Percentiles rank a stretch among this genome's conserved stretches.
These are phyloP conservation scores for Kluyveromyces dobzhanskii DNA, from an alignment of 805 yeast species.

Conservation along the genomic window DNA sequence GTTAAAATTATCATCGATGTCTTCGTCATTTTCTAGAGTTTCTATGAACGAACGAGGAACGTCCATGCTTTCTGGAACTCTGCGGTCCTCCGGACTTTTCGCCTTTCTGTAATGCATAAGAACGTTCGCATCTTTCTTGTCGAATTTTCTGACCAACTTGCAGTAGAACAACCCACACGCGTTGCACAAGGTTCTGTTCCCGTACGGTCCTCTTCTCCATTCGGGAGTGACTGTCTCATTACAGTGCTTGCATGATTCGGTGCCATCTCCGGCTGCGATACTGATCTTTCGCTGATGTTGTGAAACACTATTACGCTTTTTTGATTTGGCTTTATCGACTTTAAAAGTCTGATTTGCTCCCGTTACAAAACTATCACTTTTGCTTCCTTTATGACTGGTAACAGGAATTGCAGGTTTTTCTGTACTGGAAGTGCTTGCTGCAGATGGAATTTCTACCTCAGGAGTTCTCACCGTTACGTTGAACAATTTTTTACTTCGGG, in stretches of 20 bases:
- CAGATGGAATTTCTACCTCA: neutral
- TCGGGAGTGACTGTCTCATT: slow-evolving; percentile 74
- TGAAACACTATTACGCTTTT: slow-evolving; percentile 1
- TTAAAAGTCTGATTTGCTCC: neutral
- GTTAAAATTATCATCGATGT: slow-evolving; percentile 8
- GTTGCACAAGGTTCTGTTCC: slow-evolving; percentile 75
- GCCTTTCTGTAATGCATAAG: slow-evolving; percentile 22
- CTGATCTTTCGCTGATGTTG: slow-evolving; percentile 2
- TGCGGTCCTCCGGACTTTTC: slow-evolving; percentile 22
- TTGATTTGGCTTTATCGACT: slow-evolving; percentile 2
- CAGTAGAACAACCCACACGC: slow-evolving; percentile 83
- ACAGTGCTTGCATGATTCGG: slow-evolving; percentile 56
- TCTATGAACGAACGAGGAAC: slow-evolving; percentile 21
- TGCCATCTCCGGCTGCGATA: slow-evolving; percentile 4
- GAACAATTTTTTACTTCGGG: neutral
- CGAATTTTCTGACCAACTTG: slow-evolving; percentile 40
- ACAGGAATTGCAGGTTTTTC: neutral
- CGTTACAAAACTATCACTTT: slow-evolving; percentile 1
- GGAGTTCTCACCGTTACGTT: slow-evolving; percentile 1
- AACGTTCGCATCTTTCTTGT: slow-evolving; percentile 21
- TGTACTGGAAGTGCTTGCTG: neutral
- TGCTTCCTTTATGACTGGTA: neutral
- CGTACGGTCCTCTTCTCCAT: slow-evolving; percentile 88
- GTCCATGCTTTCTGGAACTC: slow-evolving; percentile 20
- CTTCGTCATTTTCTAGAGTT: slow-evolving; percentile 9